phyloP scores from a whole-genome alignment of 768 basidiomycete species.

The Tricholoma flavovirens region DNA sequence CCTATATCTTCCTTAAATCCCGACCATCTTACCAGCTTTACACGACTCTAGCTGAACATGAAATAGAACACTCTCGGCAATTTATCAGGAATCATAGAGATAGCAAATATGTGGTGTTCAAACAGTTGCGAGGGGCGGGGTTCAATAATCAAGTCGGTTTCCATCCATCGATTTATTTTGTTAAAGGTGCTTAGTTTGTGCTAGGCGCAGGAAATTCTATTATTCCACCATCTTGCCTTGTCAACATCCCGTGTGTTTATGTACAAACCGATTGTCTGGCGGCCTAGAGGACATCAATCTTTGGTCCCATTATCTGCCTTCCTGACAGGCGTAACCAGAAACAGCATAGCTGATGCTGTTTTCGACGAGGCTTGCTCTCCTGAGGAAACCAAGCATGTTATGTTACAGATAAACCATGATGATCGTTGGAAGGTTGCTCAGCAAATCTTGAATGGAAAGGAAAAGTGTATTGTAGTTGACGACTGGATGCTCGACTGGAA shows the following conservation, averaged over 20 bases:
- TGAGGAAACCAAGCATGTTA: conserved; percentile 31
- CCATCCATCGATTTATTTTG: neutral
- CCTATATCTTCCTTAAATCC: conserved; percentile 29
- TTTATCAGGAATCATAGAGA: conserved; percentile 21
- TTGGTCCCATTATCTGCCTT: conserved; percentile 39
- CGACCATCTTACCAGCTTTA: conserved; percentile 37
- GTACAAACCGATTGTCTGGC: conserved; percentile 42
- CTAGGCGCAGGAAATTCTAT: conserved; percentile 41
- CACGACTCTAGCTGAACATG: conserved; percentile 22
- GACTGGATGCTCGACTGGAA: conserved; percentile 40
- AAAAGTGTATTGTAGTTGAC: conserved; percentile 39
- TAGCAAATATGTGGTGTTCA: conserved; percentile 37
- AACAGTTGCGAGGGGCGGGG: conserved; percentile 42
- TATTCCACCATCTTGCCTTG: conserved; percentile 41
- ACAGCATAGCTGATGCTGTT: conserved; percentile 28
- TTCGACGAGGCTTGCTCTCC: conserved; percentile 37
- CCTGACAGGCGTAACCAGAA: conserved; percentile 32
- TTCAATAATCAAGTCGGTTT: conserved; percentile 43
- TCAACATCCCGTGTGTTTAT: conserved; percentile 34
- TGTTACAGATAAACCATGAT: conserved; percentile 19
- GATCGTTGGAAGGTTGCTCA: conserved; percentile 34
- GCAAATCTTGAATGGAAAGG: conserved; percentile 24
- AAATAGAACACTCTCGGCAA: conserved; percentile 24
- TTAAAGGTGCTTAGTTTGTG: neutral
- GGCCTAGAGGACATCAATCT: conserved; percentile 35